Percentiles rank a stretch among this genome's conserved stretches.
phyloP scores from a whole-genome alignment of 2,329 filamentous ascomycete species.

The Diplodia scrobiculata region DNA sequence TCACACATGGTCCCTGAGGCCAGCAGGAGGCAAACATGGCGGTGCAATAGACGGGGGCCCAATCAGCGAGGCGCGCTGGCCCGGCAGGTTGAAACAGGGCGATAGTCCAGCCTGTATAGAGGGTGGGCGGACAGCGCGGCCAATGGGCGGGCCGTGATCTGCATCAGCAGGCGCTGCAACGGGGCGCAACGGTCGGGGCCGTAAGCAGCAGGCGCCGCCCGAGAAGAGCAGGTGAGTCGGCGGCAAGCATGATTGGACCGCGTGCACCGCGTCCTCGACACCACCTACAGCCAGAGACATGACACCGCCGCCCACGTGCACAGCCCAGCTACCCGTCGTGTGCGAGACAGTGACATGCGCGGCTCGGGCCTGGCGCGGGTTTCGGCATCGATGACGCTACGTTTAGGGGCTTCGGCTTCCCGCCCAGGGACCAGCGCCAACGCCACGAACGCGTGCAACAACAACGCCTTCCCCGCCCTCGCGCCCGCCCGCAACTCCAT shows the following conservation, averaged over 20 bases:
- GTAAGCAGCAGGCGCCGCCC: slow-evolving; percentile 1
- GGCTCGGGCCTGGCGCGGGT: slow-evolving; percentile 6
- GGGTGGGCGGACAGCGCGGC: not conserved
- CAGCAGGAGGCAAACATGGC: slow-evolving; percentile 10
- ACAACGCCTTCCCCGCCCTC: slow-evolving; percentile 2
- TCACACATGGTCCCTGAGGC: slow-evolving; percentile 14
- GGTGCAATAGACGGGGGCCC: not conserved
- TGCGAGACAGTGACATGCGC: not conserved
- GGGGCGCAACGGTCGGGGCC: not conserved
- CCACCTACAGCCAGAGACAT: slow-evolving; percentile 5
- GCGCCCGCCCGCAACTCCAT: not conserved
- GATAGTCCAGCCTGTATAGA: slow-evolving; percentile 7
- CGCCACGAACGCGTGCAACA: slow-evolving; percentile 19
- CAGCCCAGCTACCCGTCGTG: not conserved
- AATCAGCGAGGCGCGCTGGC: slow-evolving; percentile 1
- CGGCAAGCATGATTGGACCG: slow-evolving; percentile 26
- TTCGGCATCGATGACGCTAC: not conserved
- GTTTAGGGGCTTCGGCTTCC: slow-evolving; percentile 1
- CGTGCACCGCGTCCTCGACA: not conserved
- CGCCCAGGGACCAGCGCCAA: slow-evolving; percentile 1
- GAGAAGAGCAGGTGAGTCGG: slow-evolving; percentile 14
- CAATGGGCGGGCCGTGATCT: slow-evolving; percentile 9
- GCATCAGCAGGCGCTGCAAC: slow-evolving; percentile 18
- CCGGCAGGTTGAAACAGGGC: slow-evolving; percentile 5
- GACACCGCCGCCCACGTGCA: too few species aligned